Evolutionary conservation across 768 basidiomycete species (phyloP), one percentile per base, ranked within the genome.

Genomic region (Lyophyllum semitale): DNA sequence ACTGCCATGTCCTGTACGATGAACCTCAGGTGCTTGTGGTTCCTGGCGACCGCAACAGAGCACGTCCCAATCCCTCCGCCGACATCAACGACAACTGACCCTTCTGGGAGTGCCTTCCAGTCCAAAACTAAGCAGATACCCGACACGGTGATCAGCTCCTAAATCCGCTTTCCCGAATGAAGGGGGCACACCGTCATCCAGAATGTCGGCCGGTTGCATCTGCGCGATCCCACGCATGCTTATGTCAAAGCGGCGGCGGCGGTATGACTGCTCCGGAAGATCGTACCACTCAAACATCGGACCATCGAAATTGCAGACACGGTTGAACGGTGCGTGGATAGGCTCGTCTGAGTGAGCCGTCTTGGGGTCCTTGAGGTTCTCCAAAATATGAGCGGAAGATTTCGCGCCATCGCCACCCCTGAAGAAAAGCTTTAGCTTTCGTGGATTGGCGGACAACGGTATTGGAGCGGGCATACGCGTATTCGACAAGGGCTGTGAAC

Each of bases 21-120:
- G 15, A 65, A 49, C 32, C 59, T 63, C 2, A 68, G 55, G 29
- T 67, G 54, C 8, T 64, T 51, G 29, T 55, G 47, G 0, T 55
- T 49, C 54, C 59, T 55, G 20, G 62, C 61, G 9, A 72, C 27
- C n/a, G 59, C 23, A 15, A 67, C 41, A 1, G 68, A 51, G n/a
- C 62, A 58, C 1, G 60, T 57, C 2, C 71, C 71, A 13, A 69
- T 53, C 3, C 69, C 68, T 7, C 68, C 70, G 0, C 65, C 69
- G 8, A 72, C 69, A 49, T 72, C 71, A 18, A 72, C 67, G 25
- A 72, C 58, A 25, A 66, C 37, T 4, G 63, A 53, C 8, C 54
- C 61, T 33, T 51, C 22, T 0, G 64, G 54, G 7, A 71, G 53
- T 2, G 59, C 47, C 13, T 53, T 56, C 70, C 69, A 70, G 26